phyloP scores from a whole-genome alignment of 2,329 filamentous ascomycete species.

The Fusarium praegraminearum region DNA sequence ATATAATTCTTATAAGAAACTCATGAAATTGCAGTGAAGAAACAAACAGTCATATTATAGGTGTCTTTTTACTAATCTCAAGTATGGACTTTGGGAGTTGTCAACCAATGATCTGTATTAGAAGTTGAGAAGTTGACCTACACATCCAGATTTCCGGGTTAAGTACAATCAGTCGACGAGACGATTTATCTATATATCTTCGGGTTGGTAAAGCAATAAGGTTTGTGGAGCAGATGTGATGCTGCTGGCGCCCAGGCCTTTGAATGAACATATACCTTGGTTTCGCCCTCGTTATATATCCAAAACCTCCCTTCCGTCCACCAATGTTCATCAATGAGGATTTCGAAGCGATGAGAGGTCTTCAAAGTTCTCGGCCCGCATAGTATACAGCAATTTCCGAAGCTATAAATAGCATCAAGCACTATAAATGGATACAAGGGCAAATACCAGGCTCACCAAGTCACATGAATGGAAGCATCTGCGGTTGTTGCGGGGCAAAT shows the following conservation, averaged over 20 bases:
- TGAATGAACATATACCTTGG: neutral
- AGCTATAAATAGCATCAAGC: neutral
- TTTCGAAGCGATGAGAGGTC: neutral
- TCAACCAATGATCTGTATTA: neutral
- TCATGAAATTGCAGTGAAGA: no score
- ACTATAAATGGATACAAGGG: constrained; percentile 1
- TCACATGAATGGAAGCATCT: constrained; percentile 36
- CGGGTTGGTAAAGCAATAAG: neutral
- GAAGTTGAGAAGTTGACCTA: neutral
- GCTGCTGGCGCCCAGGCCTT: neutral
- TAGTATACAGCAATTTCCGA: neutral
- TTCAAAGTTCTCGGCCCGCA: neutral
- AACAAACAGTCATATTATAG: neutral
- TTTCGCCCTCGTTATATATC: neutral
- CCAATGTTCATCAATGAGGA: neutral
- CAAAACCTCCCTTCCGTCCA: neutral
- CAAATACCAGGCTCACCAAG: constrained; percentile 7
- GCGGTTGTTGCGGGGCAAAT: constrained; percentile 28
- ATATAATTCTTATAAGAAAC: neutral
- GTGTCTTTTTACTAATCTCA: neutral
- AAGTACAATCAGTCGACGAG: neutral
- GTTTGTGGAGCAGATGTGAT: neutral
- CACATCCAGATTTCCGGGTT: no score
- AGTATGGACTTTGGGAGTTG: neutral
- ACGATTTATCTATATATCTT: neutral